These are phyloP conservation scores for Parsonsia alboflavescens DNA, from an alignment of 257 asterid species.

Conservation along the genomic window DNA sequence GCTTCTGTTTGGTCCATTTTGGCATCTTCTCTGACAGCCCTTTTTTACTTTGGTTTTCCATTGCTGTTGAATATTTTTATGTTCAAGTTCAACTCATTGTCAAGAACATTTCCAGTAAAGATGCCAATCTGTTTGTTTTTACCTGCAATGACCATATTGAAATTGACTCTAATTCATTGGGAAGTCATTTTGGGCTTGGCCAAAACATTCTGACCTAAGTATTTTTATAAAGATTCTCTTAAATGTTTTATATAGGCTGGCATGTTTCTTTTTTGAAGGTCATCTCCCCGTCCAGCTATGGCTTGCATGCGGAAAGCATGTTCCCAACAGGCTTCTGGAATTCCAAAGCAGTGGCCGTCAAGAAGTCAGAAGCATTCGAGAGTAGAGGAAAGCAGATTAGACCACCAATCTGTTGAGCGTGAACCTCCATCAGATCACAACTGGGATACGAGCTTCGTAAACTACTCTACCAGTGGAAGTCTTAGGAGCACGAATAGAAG, in stretches of 20 bases:
- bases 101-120: background rate
- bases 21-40: background rate
- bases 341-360: conserved; percentile 28
- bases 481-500: conserved; percentile 32
- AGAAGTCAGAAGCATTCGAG: conserved; percentile 35
- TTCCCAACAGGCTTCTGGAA: conserved; percentile 23
- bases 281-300: conserved; percentile 50
- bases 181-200: background rate
- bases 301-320: conserved; percentile 26
- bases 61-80: background rate
- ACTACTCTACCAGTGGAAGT: conserved; percentile 22
- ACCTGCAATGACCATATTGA: background rate
- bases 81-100: background rate
- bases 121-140: background rate
- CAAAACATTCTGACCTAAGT: background rate
- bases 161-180: background rate
- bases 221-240: background rate
- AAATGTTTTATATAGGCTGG: background rate
- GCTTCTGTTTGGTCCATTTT: background rate
- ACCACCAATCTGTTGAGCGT: conserved; percentile 10
- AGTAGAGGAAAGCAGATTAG: conserved; percentile 26
- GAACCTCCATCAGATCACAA: conserved; percentile 26
- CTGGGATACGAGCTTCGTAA: conserved; percentile 2
- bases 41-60: background rate
- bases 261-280: conserved; percentile 33